Base-by-base conservation (phyloP, 1,284 basidiomycete genomes). In the Moniliophthora roreri region DNA sequence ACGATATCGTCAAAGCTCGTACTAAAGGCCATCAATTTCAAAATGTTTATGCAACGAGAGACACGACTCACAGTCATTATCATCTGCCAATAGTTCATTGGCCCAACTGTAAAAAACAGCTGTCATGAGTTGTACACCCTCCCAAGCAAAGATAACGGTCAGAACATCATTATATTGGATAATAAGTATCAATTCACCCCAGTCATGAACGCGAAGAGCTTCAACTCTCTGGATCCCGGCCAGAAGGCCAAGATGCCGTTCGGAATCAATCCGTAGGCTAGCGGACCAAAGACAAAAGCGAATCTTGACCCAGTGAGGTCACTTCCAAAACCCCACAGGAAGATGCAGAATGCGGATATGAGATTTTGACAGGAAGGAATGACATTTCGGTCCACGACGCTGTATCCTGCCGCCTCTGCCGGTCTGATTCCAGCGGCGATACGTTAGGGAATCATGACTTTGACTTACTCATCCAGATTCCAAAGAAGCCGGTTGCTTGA, bases 101-200 rank as follows among this genome's bases (percentile, higher is more conserved):
- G 61, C 63, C 61, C 63, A 64, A 4, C 61, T 63, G 36, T 60
- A 64, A 28, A 64, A 63, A 2, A 64, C 63, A 2, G 63, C 63
- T 3, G 63, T 64, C 63, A 64, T 63, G 11, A 64, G 56, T 36
- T 64, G 63, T 16, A 64, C 61, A 20, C 63, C 61, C 24, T 60
- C 53, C 28, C 28, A 0, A 50, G 52, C 9, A 54, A 46, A 38
- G 21, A 13, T 20, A 39, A 15, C 8, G 23, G 23, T 5, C 15
- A n/a, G 37, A 28, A 32, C 3, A 21, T 11, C 28, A 6, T 41
- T 7, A 23, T 11, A n/a, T 20, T 23, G 4, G n/a, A n/a, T 32
- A 23, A 18, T 4, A 21, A n/a, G 9, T 20, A n/a, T n/a, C 9
- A n/a, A 24, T 51, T 49, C n/a, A 58, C 57, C 8, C 48, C 52